Percentiles rank a stretch among this genome's conserved stretches.
Conservation (phyloP, 2,329 filamentous ascomycete genomes). For the Sporothrix luriei region DNA sequence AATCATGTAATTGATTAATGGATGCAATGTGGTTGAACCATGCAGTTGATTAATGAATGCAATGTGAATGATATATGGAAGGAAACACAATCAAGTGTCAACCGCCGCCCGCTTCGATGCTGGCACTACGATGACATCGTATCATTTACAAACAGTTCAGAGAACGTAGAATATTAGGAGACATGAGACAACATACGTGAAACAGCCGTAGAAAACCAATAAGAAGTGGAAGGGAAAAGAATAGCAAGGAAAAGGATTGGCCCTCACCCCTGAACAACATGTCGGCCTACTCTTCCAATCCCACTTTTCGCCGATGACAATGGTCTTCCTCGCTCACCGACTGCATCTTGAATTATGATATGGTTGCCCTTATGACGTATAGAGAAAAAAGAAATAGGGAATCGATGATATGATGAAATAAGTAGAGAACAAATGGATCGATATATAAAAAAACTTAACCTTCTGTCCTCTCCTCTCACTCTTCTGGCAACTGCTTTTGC, state of each 20-base stretch:
- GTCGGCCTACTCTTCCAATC: too few relatives aligned
- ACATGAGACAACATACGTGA: background rate
- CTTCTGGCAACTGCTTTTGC: background rate
- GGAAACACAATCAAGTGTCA: background rate
- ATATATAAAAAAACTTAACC: background rate
- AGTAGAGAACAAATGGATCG: background rate
- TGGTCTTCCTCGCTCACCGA: too few relatives aligned
- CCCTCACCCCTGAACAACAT: too few relatives aligned
- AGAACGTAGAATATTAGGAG: background rate
- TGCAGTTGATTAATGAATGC: too few relatives aligned
- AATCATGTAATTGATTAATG: too few relatives aligned
- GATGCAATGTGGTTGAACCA: background rate
- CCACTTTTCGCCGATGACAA: too few relatives aligned
- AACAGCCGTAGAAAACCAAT: background rate
- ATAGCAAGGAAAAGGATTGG: too few relatives aligned
- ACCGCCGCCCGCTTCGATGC: background rate
- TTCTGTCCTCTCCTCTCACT: background rate
- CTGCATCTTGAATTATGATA: conserved; percentile 3
- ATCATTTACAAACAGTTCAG: background rate
- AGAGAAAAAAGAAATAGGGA: background rate
- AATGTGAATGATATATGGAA: background rate
- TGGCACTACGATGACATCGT: background rate
- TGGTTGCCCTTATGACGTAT: conserved; percentile 26
- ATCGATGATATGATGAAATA: background rate
- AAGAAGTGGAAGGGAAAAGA: background rate